Conservation (phyloP, 495 filamentous ascomycete species). For the Oidiodendron maius region DNA sequence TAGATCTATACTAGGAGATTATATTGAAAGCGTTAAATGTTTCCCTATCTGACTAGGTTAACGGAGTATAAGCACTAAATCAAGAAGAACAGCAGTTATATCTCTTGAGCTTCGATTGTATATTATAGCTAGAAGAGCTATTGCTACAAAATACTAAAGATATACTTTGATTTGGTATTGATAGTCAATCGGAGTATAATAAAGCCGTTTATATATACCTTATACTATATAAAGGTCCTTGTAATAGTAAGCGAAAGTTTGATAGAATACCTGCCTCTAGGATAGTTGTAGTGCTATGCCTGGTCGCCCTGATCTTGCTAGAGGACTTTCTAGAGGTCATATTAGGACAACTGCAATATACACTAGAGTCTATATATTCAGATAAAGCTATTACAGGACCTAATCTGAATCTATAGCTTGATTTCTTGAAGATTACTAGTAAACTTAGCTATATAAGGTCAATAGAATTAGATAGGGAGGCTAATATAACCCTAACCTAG, state of each 20-base stretch:
- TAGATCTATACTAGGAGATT: conserved; percentile 9
- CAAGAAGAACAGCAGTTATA: conserved; percentile 12
- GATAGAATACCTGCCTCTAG: conserved; percentile 10
- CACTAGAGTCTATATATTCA: conserved; percentile 4
- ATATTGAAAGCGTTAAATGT: conserved; percentile 10
- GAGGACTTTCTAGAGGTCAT: conserved; percentile 14
- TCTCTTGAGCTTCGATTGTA: conserved; percentile 9
- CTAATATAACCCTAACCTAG: conserved; percentile 11
- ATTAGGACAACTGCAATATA: conserved; percentile 10
- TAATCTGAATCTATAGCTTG: conserved; percentile 12
- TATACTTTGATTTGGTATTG: conserved; percentile 9
- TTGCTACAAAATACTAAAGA: conserved; percentile 14
- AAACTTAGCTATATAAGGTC: conserved; percentile 15
- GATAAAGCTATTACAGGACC: conserved; percentile 14
- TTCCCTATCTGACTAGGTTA: conserved; percentile 9
- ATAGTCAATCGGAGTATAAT: conserved; percentile 7
- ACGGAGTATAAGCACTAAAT: conserved; percentile 9
- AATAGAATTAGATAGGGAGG: conserved; percentile 5
- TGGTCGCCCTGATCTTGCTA: conserved; percentile 8
- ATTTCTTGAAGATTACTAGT: conserved; percentile 14
- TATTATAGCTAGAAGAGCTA: conserved; percentile 8
- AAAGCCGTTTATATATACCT: conserved; percentile 10
- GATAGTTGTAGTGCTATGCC: conserved; percentile 8
- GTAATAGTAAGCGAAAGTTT: conserved; percentile 13
- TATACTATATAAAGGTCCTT: conserved; percentile 4